phyloP scores from a whole-genome alignment of 768 basidiomycete species.

The Psilocybe azurescens region DNA sequence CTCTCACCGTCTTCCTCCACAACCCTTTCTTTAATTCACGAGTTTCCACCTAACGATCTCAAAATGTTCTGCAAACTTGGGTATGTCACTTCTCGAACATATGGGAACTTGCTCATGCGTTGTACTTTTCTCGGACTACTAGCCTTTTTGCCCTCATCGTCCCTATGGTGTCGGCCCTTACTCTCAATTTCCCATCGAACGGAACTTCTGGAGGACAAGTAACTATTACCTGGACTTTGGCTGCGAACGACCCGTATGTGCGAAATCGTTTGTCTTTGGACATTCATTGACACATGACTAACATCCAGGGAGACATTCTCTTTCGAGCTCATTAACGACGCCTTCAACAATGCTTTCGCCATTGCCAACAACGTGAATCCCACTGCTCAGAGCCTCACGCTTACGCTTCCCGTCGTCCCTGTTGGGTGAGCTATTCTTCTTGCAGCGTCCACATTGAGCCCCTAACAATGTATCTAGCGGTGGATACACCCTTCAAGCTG shows the following conservation, averaged over 20 bases:
- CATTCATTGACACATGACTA: not conserved
- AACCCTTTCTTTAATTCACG: conserved; percentile 25
- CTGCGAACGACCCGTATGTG: conserved; percentile 48
- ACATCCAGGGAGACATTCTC: conserved; percentile 36
- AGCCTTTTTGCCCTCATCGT: conserved; percentile 50
- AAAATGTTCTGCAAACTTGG: conserved; percentile 58
- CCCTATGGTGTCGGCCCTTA: conserved; percentile 54
- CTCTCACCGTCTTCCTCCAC: conserved; percentile 26
- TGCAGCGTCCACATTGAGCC: not conserved
- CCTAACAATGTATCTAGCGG: conserved; percentile 32
- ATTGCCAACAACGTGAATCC: conserved; percentile 60
- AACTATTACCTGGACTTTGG: conserved; percentile 53
- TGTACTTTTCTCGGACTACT: conserved; percentile 8
- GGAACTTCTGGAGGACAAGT: conserved; percentile 35
- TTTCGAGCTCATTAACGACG: conserved; percentile 50
- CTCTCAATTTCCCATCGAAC: conserved; percentile 40
- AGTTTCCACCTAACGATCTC: conserved; percentile 27
- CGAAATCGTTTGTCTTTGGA: not conserved
- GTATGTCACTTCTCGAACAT: conserved; percentile 33
- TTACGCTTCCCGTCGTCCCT: conserved; percentile 55
- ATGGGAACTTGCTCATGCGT: not conserved
- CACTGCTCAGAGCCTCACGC: conserved; percentile 31
- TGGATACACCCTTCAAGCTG: conserved; percentile 54
- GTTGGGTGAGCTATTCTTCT: conserved; percentile 41
- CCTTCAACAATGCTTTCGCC: conserved; percentile 59